Percentiles rank a stretch among this genome's conserved stretches.
Conservation (phyloP, 2,329 filamentous ascomycete genomes). For the Microcyclosporella mali region DNA sequence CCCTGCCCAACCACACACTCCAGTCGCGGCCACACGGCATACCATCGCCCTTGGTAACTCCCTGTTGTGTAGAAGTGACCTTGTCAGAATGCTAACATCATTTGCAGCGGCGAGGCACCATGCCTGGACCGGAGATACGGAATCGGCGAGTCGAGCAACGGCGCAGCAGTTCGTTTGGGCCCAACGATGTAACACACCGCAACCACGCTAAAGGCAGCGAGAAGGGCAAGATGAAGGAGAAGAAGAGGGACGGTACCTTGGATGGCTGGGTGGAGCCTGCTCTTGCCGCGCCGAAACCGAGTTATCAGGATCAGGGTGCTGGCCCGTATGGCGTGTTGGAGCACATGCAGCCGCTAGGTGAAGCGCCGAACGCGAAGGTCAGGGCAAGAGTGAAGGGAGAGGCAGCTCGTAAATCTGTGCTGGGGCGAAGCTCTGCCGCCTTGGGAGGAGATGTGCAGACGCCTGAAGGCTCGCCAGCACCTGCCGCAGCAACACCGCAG, state of each 20-base stretch:
- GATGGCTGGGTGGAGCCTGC: constrained; percentile 50
- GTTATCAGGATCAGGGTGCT: constrained; percentile 72
- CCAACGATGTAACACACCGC: constrained; percentile 5
- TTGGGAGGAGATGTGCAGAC: constrained; percentile 39
- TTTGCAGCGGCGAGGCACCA: constrained; percentile 5
- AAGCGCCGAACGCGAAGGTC: constrained; percentile 58
- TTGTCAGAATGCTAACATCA: constrained; percentile 4
- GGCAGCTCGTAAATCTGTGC: constrained; percentile 36
- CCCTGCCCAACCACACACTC: constrained; percentile 1
- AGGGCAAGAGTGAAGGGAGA: constrained; percentile 49
- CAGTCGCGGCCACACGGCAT: constrained; percentile 4
- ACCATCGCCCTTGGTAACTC: constrained; percentile 22
- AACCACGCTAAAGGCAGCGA: constrained; percentile 35
- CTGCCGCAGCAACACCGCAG: constrained; percentile 27
- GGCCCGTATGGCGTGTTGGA: constrained; percentile 67
- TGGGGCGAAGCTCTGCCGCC: constrained; percentile 38
- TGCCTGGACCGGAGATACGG: constrained; percentile 5
- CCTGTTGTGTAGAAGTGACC: background rate
- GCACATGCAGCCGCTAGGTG: constrained; percentile 76
- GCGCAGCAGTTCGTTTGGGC: constrained; percentile 10
- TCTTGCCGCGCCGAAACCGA: constrained; percentile 51
- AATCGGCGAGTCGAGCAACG: constrained; percentile 6
- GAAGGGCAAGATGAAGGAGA: constrained; percentile 23
- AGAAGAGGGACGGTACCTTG: constrained; percentile 30
- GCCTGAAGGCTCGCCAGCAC: constrained; percentile 35